Percentiles rank a stretch among this genome's conserved stretches.
phyloP scores from a whole-genome alignment of 257 asterid genomes.

The Salvia splendens region DNA sequence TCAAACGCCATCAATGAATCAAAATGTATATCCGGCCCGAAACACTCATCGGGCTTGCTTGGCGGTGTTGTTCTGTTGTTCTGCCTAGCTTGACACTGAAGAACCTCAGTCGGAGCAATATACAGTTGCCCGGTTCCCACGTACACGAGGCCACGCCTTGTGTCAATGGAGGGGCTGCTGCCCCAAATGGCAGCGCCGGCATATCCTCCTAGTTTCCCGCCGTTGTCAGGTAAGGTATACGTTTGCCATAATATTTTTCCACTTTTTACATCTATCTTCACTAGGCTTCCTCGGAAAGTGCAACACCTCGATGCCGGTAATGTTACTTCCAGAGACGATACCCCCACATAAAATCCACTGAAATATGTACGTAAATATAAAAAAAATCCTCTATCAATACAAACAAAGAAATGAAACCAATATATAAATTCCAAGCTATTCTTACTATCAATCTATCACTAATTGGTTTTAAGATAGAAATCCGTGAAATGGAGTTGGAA shows the following conservation, averaged over 20 bases:
- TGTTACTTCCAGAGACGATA: slow-evolving; percentile 60
- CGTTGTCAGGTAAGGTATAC: slow-evolving; percentile 68
- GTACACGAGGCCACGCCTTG: slow-evolving; percentile 40
- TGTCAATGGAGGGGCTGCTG: slow-evolving; percentile 77
- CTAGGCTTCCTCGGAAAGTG: slow-evolving; percentile 72
- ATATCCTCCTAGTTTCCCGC: slow-evolving; percentile 56
- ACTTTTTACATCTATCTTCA: slow-evolving; percentile 52
- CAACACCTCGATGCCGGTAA: slow-evolving; percentile 55
- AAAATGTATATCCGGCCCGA: slow-evolving; percentile 60
- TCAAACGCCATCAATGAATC: slow-evolving; percentile 62
- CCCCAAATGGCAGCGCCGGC: slow-evolving; percentile 78
- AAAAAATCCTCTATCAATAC: too few species aligned
- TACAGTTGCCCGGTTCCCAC: slow-evolving; percentile 72
- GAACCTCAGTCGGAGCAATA: slow-evolving; percentile 57
- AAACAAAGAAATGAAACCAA: too few species aligned
- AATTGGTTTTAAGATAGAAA: too few species aligned
- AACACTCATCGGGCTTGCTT: slow-evolving; percentile 44
- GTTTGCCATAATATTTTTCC: slow-evolving; percentile 77
- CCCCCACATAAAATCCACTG: slow-evolving; percentile 62
- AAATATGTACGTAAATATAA: too few species aligned
- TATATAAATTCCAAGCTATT: too few species aligned
- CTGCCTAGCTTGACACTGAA: slow-evolving; percentile 51
- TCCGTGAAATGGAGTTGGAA: too few species aligned
- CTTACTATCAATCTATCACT: too few species aligned
- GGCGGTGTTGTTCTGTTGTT: slow-evolving; percentile 60